Evolutionary conservation across 169 alveolate genomes (phyloP).

Genomic region (Plasmodium knowlesi): DNA sequence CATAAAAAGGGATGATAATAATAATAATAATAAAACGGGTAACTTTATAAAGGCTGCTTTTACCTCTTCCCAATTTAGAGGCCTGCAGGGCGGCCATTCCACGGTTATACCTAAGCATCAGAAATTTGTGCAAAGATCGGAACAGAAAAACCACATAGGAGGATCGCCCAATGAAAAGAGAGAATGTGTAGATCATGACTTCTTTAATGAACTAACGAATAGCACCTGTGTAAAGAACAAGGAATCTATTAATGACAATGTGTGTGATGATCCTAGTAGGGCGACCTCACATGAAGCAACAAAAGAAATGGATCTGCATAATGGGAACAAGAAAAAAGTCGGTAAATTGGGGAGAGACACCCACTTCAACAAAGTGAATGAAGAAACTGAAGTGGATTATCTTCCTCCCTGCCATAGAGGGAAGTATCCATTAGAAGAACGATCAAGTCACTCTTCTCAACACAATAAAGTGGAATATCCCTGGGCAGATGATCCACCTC

Average conservation of each 20-base stretch:
- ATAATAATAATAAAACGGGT: not conserved
- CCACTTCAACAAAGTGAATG: not conserved
- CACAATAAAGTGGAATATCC: not conserved
- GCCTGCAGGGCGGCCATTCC: not conserved
- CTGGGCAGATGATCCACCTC: not conserved
- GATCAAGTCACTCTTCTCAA: not conserved
- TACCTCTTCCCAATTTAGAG: constrained; percentile 9
- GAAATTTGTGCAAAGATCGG: not conserved
- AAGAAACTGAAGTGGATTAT: not conserved
- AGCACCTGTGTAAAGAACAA: not conserved
- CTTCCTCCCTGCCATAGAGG: not conserved
- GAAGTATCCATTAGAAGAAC: not conserved
- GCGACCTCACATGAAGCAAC: not conserved
- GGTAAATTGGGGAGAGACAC: not conserved
- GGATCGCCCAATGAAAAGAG: not conserved
- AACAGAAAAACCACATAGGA: not conserved
- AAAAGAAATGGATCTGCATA: not conserved
- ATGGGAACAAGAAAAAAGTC: not conserved
- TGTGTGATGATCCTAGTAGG: not conserved
- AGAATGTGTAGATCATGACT: not conserved
- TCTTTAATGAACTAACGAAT: not conserved
- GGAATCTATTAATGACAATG: not conserved
- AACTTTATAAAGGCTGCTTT: not conserved
- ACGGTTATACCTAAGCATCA: not conserved
- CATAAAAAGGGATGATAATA: not conserved